phyloP scores from a whole-genome alignment of 257 asterid species.

The Nicotiana attenuata region DNA sequence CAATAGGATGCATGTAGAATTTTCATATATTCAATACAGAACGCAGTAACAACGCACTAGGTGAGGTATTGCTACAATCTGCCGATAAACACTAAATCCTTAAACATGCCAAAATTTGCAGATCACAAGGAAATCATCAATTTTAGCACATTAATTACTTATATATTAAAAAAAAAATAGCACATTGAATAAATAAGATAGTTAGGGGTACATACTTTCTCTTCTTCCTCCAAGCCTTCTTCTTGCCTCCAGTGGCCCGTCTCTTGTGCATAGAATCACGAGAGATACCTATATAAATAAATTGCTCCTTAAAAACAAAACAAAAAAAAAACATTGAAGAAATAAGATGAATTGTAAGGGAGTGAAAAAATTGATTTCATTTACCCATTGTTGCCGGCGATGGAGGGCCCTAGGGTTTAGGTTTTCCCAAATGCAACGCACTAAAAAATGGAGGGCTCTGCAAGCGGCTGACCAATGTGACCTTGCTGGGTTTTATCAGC shows the following conservation, averaged over 20 bases:
- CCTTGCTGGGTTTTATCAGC: background rate
- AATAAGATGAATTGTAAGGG: background rate
- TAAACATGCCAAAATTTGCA: background rate
- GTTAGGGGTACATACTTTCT: constrained; percentile 28
- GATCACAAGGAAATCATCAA: background rate
- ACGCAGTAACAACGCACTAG: background rate
- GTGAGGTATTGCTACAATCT: background rate
- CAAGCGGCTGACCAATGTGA: background rate
- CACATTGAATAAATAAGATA: background rate
- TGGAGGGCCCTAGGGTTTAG: background rate
- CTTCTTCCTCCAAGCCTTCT: constrained; percentile 57
- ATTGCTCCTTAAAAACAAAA: background rate
- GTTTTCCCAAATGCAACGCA: background rate
- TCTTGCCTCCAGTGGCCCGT: constrained; percentile 54
- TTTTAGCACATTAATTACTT: background rate
- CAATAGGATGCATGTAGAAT: background rate
- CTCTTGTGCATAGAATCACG: constrained; percentile 57
- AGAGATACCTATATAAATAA: constrained; percentile 31
- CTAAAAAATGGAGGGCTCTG: background rate
- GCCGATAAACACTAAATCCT: background rate
- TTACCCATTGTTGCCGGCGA: constrained; percentile 19
- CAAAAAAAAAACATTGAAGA: background rate
- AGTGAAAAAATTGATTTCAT: background rate
- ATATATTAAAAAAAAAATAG: background rate
- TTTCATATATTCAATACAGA: background rate